Evolutionary conservation across 73 alveolate species (phyloP).

Genomic region (Stentor coeruleus): DNA sequence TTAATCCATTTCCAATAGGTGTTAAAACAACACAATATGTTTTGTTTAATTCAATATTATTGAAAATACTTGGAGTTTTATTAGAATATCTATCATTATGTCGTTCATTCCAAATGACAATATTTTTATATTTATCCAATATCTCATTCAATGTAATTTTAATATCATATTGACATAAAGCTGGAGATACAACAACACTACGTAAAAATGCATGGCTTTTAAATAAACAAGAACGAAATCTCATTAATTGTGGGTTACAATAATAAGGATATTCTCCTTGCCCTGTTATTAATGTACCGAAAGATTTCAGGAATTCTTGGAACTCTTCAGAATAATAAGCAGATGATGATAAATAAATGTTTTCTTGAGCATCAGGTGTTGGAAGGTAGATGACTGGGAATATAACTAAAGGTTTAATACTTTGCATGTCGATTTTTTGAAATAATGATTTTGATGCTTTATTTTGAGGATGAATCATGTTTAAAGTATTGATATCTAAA

Average conservation of each 20-base stretch:
- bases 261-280: neutral
- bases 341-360: neutral
- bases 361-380: neutral
- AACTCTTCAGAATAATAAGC: neutral
- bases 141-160: neutral
- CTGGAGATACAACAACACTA: neutral
- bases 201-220: neutral
- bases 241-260: neutral
- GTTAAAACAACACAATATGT: neutral
- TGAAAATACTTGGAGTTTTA: neutral
- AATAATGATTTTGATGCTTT: neutral
- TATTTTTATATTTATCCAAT: neutral
- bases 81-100: neutral
- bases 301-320: neutral
- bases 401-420: no score
- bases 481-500: neutral
- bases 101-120: neutral
- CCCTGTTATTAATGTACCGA: neutral
- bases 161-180: neutral
- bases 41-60: neutral
- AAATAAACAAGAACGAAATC: no score
- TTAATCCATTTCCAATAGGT: neutral
- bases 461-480: neutral
- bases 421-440: neutral
- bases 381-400: neutral